Base-by-base conservation (phyloP, 2,329 filamentous ascomycete species). In the Fusarium sp. region DNA sequence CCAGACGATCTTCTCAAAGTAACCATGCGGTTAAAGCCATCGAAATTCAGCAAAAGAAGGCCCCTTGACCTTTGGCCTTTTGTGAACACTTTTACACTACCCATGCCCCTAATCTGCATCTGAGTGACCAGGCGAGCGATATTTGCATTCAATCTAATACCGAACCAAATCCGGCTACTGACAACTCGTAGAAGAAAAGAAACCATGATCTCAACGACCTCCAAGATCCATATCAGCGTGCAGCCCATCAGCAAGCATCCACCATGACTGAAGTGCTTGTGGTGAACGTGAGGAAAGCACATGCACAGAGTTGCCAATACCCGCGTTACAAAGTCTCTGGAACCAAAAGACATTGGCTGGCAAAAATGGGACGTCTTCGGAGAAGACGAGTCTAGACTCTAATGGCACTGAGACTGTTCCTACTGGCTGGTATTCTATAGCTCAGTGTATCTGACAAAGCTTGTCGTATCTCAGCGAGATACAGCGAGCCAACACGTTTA, bases 161-260 rank as follows among this genome's bases (percentile, higher is more conserved):
- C 0, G 1, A 4, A 10, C 47, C 16, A 9, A 33, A 12, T 6
- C 6, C 8, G 11, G 16, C 11, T 10, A 23, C 9, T 13, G 11
- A 16, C 9, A 23, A 16, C 10, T 7, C 21, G 6, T 16, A 23
- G 7, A 23, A 23, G 19, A 23, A 30, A 19, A 19, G 16, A 5
- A 2, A 8, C 10, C 3, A 3, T 3, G 3, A 23, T 11, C 9
- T 16, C 3, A 21, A 21, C 0, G 6, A 7, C 1, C 5, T n/a
- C 9, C 6, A 2, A 32, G 3, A 12, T 3, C 5, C 10, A 23
- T 5, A 10, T 10, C 3, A 10, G 15, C 5, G 3, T 23, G 30
- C 5, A 33, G 5, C 21, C 7, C 12, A 2, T 7, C 18, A 25
- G 13, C 11, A 30, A 19, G 25, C 19, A 5, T 13, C 19, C 8